Conservation (phyloP, 805 yeast genomes). For the Allodekkera sacchari region DNA sequence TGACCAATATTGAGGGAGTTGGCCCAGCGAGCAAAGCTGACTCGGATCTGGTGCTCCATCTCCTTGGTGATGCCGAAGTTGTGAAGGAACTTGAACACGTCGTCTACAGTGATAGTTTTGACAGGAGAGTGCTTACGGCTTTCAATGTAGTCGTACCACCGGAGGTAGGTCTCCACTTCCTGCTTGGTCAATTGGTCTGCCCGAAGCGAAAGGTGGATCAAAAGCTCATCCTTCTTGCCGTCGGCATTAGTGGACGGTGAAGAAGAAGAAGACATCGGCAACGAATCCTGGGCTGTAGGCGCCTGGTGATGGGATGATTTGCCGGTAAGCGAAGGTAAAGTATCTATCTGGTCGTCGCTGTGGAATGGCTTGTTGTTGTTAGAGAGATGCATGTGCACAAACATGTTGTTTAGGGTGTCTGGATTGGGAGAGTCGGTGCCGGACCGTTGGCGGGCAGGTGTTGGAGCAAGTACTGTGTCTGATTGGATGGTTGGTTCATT, state of each 20-base stretch:
- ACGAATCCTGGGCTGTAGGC: background rate
- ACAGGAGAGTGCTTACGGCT: slow-evolving; percentile 39
- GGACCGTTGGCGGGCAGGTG: slow-evolving; percentile 1
- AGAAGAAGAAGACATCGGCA: background rate
- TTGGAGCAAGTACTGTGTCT: too few relatives aligned
- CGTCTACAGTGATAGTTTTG: slow-evolving; percentile 58
- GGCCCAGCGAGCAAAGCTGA: slow-evolving; percentile 44
- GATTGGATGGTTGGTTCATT: too few relatives aligned
- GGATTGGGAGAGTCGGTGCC: background rate
- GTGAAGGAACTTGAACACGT: slow-evolving; percentile 68
- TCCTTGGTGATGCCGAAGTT: slow-evolving; percentile 60
- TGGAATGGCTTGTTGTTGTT: slow-evolving; percentile 4
- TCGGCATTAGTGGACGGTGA: background rate
- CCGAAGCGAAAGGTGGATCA: slow-evolving; percentile 56
- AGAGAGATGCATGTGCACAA: slow-evolving; percentile 4
- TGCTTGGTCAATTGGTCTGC: slow-evolving; percentile 62
- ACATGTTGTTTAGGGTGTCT: slow-evolving; percentile 1
- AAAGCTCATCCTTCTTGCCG: slow-evolving; percentile 25
- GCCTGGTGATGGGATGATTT: background rate
- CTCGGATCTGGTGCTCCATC: slow-evolving; percentile 41
- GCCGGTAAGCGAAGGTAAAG: too few relatives aligned
- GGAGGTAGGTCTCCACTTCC: slow-evolving; percentile 76
- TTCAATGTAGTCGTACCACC: slow-evolving; percentile 88
- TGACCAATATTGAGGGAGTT: slow-evolving; percentile 75
- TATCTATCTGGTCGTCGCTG: slow-evolving; percentile 10